Base-by-base conservation (phyloP, 345 rosid species). In the Limnanthes douglasii region DNA sequence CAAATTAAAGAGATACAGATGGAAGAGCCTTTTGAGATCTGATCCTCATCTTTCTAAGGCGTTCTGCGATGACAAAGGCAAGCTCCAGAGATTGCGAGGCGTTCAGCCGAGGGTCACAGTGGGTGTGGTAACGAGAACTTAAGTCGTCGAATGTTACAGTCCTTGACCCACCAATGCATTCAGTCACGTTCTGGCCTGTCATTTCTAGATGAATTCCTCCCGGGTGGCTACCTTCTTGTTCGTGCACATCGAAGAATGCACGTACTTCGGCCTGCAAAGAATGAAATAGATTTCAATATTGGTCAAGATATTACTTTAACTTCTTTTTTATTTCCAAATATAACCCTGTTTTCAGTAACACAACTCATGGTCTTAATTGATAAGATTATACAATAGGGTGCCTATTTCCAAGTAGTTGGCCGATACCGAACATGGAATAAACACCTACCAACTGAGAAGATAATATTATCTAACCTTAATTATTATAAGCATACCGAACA, bases 111-210 rank as follows among this genome's bases (percentile, higher is more conserved):
- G 75, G 75, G 53, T 70, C 84, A 43, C 84, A 75, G 30, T 71
- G 75, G 26, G 75, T 64, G 58, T 71, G 76, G 63, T 71, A 75
- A 18, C 76, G 73, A 1, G 73, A 75, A 18, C 73, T 34, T 76
- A 71, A 66, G 69, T 75, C 79, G 25, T 75, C 85, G 3, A 71
- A 71, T 7, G 85, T 75, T 52, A 75, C 76, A 0, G 71, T 65
- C 8, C 65, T 64, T n/a, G 77, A 69, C 18, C 86, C 78, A 17
- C 81, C 78, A 3, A 76, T 72, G 68, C 81, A 76, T 51, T 69
- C 81, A 0, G 86, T 76, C 60, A 72, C 86, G 28, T 77, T 72
- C 48, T 72, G 82, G 21, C 86, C 82, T 0, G 82, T 72, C 82
- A 72, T 77, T 61, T 72, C 86, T 8, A 76, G 42, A 39, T 66